A percentile compares a stretch with the other conserved stretches of the same genome.
Evolutionary conservation across 2,329 filamentous ascomycete species (phyloP).

Genomic region (Clonostachys rosea): DNA sequence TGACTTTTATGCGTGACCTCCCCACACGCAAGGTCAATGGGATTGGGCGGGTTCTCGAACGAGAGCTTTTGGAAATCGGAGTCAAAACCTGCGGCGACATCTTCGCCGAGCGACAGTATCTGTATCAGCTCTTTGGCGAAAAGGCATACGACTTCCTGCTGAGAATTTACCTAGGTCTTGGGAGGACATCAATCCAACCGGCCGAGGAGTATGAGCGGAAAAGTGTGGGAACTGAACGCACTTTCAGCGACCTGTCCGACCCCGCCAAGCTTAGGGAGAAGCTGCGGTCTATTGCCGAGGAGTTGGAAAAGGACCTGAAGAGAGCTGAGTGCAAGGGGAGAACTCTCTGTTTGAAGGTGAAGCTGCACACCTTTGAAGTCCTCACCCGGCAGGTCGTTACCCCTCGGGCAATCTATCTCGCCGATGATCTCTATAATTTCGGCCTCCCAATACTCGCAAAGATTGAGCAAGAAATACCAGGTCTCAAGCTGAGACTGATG

Average conservation of each 20-base stretch:
- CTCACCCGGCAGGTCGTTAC: constrained; percentile 75
- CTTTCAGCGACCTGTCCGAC: constrained; percentile 76
- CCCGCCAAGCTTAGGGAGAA: constrained; percentile 68
- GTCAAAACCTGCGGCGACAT: constrained; percentile 88
- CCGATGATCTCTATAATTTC: constrained; percentile 80
- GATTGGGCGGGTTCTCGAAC: constrained; percentile 88
- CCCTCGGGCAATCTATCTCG: constrained; percentile 65
- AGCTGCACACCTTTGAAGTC: constrained; percentile 91
- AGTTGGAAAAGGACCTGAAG: constrained; percentile 80
- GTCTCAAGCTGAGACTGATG: constrained; percentile 78
- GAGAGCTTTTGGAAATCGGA: constrained; percentile 83
- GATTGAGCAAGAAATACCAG: constrained; percentile 76
- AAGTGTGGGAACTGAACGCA: constrained; percentile 89
- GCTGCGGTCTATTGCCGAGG: constrained; percentile 74
- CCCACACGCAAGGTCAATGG: constrained; percentile 91
- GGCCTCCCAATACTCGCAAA: constrained; percentile 79
- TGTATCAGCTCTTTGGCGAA: constrained; percentile 80
- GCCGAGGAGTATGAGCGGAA: constrained; percentile 89
- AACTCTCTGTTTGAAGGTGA: constrained; percentile 89
- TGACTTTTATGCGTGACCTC: constrained; percentile 80
- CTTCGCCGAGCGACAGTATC: constrained; percentile 67
- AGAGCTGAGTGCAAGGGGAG: constrained; percentile 80
- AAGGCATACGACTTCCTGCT: constrained; percentile 88
- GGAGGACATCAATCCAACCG: constrained; percentile 78
- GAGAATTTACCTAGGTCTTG: constrained; percentile 78